These are phyloP conservation scores for Physocladia obscura DNA, from an alignment of 192 early-diverging fungal species.

Conservation along the genomic window DNA sequence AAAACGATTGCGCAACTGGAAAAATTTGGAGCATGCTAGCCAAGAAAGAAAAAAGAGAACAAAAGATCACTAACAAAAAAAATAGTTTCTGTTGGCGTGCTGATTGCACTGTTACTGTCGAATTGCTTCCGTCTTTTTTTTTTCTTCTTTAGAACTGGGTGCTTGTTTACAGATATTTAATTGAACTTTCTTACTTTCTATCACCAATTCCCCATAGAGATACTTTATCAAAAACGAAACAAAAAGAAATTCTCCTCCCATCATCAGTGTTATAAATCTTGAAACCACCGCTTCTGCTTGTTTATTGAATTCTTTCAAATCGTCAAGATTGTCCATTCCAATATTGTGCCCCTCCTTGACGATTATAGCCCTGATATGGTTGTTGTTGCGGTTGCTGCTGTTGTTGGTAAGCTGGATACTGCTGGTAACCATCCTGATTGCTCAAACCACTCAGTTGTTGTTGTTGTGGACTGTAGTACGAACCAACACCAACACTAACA, in stretches of 20 bases:
- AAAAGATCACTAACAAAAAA: not conserved
- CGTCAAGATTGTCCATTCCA: slow-evolving; percentile 38
- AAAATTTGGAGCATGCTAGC: not conserved
- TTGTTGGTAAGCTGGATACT: slow-evolving; percentile 23
- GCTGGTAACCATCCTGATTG: slow-evolving; percentile 12
- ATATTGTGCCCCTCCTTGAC: slow-evolving; percentile 32
- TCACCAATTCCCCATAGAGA: not conserved
- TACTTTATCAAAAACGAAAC: not conserved
- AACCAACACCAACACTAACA: slow-evolving; percentile 4
- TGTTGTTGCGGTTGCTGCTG: slow-evolving; percentile 14
- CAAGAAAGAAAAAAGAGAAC: not conserved
- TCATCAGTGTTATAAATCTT: not conserved
- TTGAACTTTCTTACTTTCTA: no score
- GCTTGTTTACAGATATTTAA: no score
- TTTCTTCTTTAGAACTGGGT: no score
- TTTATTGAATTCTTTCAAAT: not conserved
- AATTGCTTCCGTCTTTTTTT: no score
- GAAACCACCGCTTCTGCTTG: not conserved
- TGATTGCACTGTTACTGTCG: no score
- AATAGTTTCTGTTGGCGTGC: no score
- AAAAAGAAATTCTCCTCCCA: not conserved
- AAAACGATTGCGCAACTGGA: not conserved
- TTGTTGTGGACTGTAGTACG: slow-evolving; percentile 36
- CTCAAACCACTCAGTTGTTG: slow-evolving; percentile 8
- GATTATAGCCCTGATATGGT: slow-evolving; percentile 19